phyloP scores from a whole-genome alignment of 441 rosid species.

The Gossypium lobatum region DNA sequence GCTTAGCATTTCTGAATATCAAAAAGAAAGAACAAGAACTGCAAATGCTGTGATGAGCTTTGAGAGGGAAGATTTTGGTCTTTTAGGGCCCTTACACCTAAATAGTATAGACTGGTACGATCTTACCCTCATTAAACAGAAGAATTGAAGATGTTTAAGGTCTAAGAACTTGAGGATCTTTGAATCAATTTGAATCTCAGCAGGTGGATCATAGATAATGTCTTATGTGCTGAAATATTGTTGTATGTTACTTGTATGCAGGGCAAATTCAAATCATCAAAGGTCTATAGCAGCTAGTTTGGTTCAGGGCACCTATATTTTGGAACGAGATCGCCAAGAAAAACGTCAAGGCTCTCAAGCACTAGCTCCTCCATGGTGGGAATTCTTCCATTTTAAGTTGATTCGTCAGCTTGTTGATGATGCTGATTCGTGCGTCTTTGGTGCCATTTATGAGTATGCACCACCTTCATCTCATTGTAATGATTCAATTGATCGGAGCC shows the following conservation, averaged over 20 bases:
- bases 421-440: conserved; percentile 71
- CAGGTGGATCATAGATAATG: neutral
- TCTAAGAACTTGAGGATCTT: neutral
- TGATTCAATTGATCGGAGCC: conserved; percentile 35
- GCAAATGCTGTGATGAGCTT: conserved; percentile 20
- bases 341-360: conserved; percentile 59
- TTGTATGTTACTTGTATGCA: conserved; percentile 21
- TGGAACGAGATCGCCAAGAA: conserved; percentile 89
- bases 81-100: conserved; percentile 43
- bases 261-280: conserved; percentile 62
- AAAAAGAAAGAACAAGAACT: neutral
- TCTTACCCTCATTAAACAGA: conserved; percentile 3
- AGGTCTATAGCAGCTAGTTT: conserved; percentile 76
- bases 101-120: conserved; percentile 64
- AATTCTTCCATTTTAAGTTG: conserved; percentile 62
- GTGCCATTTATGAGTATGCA: conserved; percentile 68
- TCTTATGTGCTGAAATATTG: neutral
- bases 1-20: neutral
- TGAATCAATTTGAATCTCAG: neutral
- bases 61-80: conserved; percentile 41
- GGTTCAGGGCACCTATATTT: conserved; percentile 72
- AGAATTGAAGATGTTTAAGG: neutral
- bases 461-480: conserved; percentile 30
- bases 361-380: conserved; percentile 83
- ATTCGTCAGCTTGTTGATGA: conserved; percentile 64